phyloP scores from a whole-genome alignment of 2,329 filamentous ascomycete genomes.

The Cladosporium sp. region DNA sequence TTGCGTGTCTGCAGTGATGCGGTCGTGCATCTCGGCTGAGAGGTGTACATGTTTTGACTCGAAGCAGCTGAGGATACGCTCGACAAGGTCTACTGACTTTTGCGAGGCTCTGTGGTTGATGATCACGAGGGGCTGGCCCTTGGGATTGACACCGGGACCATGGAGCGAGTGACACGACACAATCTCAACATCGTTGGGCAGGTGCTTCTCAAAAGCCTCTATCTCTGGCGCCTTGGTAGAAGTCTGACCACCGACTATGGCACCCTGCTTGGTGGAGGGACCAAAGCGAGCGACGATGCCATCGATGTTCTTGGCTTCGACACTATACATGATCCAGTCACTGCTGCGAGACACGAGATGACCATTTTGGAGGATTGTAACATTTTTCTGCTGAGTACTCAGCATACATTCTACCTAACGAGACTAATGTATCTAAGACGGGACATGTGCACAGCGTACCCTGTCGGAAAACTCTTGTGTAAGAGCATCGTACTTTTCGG shows the following conservation, averaged over 20 bases:
- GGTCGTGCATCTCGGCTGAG: slow-evolving; percentile 82
- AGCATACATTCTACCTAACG: slow-evolving; percentile 33
- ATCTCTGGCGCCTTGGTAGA: slow-evolving; percentile 98
- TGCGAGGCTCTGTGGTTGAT: slow-evolving; percentile 89
- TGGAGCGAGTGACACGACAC: slow-evolving; percentile 96
- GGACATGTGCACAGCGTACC: slow-evolving; percentile 59
- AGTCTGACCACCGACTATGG: slow-evolving; percentile 95
- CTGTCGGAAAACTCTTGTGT: slow-evolving; percentile 76
- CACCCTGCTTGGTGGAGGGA: slow-evolving; percentile 89
- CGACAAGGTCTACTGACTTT: slow-evolving; percentile 70
- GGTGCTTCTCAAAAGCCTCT: slow-evolving; percentile 81
- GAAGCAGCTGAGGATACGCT: slow-evolving; percentile 76
- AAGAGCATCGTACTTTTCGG: slow-evolving; percentile 80
- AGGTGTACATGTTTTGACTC: slow-evolving; percentile 83
- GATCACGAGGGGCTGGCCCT: slow-evolving; percentile 84
- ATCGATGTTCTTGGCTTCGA: slow-evolving; percentile 89
- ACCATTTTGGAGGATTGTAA: slow-evolving; percentile 89
- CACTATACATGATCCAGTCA: slow-evolving; percentile 98
- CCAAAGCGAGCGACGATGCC: slow-evolving; percentile 83
- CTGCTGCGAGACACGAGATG: slow-evolving; percentile 92
- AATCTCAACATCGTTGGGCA: slow-evolving; percentile 85
- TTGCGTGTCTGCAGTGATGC: slow-evolving; percentile 96
- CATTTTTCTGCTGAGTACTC: slow-evolving; percentile 60
- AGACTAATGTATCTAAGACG: slow-evolving; percentile 21
- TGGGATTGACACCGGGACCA: slow-evolving; percentile 82